phyloP scores from a whole-genome alignment of 2,329 filamentous ascomycete species.

The Immersiporthe knoxdaviesiana region DNA sequence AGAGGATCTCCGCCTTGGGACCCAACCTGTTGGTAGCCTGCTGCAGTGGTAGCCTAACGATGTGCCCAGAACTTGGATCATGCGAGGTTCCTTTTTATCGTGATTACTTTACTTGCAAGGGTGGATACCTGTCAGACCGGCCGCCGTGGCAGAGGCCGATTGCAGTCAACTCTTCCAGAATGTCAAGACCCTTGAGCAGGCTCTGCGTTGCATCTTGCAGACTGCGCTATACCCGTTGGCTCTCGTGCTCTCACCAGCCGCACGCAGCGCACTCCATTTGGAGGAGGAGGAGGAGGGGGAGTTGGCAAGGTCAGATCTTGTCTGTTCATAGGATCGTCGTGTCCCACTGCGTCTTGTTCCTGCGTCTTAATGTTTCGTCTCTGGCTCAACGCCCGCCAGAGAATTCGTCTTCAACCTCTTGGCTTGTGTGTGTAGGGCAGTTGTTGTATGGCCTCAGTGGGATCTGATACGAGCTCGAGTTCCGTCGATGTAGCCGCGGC shows the following conservation, averaged over 20 bases:
- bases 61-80: neutral
- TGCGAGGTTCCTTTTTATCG: neutral
- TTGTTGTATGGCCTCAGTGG: neutral
- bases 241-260: slow-evolving; percentile 1
- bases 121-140: neutral
- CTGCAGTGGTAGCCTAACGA: neutral
- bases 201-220: slow-evolving; percentile 9
- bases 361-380: slow-evolving; percentile 3
- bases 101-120: neutral
- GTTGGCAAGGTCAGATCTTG: neutral
- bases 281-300: no score
- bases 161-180: slow-evolving; percentile 2
- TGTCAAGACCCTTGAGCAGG: neutral
- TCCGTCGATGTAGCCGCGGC: neutral
- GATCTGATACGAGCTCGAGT: neutral
- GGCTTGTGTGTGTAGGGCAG: neutral
- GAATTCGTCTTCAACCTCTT: neutral
- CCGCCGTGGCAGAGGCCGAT: no score
- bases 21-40: neutral
- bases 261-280: neutral
- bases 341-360: neutral
- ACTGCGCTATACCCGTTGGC: slow-evolving; percentile 10
- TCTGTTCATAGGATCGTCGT: neutral
- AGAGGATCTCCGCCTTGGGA: neutral
- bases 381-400: neutral